phyloP scores from a whole-genome alignment of 176 grass and related monocot genomes.

The Musa acuminata region DNA sequence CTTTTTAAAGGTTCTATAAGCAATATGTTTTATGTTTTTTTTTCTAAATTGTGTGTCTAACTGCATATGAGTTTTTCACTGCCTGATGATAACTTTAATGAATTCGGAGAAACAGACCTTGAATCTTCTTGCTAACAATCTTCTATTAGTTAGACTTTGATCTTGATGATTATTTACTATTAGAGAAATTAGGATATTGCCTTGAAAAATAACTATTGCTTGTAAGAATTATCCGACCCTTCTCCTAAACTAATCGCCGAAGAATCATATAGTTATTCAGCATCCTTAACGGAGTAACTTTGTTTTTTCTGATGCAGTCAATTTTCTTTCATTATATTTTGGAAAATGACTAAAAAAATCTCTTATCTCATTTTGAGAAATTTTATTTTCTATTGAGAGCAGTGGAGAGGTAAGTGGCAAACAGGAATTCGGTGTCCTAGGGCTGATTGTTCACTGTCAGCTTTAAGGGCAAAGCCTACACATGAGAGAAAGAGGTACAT shows the following conservation, averaged over 20 bases:
- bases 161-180: no score
- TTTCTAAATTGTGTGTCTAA: no score
- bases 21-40: no score
- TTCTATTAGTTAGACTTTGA: no score
- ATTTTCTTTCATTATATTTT: not conserved
- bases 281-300: not conserved
- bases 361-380: not conserved
- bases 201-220: not conserved
- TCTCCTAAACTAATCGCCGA: not conserved
- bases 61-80: no score
- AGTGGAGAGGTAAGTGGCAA: conserved; percentile 99
- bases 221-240: not conserved
- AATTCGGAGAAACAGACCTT: no score
- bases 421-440: conserved; percentile 81
- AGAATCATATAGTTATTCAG: not conserved
- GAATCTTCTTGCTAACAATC: no score
- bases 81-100: no score
- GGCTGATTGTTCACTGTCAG: conserved; percentile 64
- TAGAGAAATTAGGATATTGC: not conserved
- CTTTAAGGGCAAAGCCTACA: conserved; percentile 82
- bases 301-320: not conserved
- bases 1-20: no score
- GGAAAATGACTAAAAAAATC: not conserved
- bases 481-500: conserved; percentile 82
- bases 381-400: conserved; percentile 31